Conservation (phyloP, 73 alveolate genomes). For the Tetrahymena malaccensis region DNA sequence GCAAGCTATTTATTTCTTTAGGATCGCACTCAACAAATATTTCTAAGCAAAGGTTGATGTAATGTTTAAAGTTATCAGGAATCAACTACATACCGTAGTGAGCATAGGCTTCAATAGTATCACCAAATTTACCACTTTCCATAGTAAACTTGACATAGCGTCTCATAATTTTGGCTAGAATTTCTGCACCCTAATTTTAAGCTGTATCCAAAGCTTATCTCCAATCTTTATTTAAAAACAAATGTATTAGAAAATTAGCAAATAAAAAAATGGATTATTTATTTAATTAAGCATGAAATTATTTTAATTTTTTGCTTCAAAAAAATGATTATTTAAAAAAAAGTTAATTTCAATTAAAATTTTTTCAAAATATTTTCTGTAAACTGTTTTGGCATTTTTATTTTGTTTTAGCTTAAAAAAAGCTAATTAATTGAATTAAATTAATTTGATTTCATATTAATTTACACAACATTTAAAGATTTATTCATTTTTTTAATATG, state of each 20-base stretch:
- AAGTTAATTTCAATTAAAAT: no score
- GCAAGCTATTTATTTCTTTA: conserved; percentile 78
- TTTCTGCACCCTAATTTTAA: conserved; percentile 79
- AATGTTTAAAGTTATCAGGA: conserved; percentile 75
- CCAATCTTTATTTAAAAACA: conserved; percentile 58
- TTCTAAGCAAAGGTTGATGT: conserved; percentile 92
- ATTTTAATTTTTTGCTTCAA: no score
- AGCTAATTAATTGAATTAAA: no score
- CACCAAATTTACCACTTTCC: conserved; percentile 85
- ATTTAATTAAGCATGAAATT: not conserved
- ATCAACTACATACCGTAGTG: conserved; percentile 89
- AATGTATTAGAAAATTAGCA: not conserved
- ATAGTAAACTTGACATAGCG: conserved; percentile 77
- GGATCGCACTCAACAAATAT: conserved; percentile 91
- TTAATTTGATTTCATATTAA: no score
- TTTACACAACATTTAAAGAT: not conserved
- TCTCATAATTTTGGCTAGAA: conserved; percentile 76
- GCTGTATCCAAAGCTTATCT: conserved; percentile 86
- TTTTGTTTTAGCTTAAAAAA: no score
- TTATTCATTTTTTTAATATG: not conserved
- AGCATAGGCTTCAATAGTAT: conserved; percentile 84
- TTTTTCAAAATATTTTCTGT: no score
- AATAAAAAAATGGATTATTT: no score
- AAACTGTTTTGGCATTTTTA: no score
- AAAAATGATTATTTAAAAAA: no score